Base-by-base conservation (phyloP, 257 asterid genomes). In the Eucommia ulmoides region DNA sequence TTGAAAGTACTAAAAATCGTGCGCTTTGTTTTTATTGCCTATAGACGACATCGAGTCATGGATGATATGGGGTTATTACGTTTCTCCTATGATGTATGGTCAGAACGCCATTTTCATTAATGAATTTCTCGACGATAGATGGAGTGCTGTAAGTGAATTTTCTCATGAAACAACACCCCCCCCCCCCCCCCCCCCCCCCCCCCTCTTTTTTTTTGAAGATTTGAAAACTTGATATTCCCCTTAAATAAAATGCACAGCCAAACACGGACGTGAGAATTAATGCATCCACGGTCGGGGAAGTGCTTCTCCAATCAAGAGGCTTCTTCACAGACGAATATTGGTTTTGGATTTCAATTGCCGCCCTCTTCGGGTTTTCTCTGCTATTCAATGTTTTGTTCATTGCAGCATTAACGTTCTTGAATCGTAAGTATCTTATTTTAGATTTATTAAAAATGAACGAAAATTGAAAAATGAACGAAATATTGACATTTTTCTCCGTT, bases 31-130 rank as follows among this genome's bases (percentile, higher is more conserved):
- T n/a, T n/a, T n/a, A 55, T 64, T 52, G 22, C 44, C 0, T 35
- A 45, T 61, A 75, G 77, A 69, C 61, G 77, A 72, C 41, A 54
- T 77, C 24, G 47, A 16, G 24, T 58, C 74, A 41, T 69, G 80
- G 80, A 46, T 76, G 53, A 61, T 45, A 56, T 76, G 84, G 80
- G 80, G 75, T 16, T 55, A 63, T 47, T 77, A 77, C 45, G 0
- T 70, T 56, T 77, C 80, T 60, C 84, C 84, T 2, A 61, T 73
- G 80, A 73, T 70, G 60, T 77, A 73, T 22, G 84, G 76, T 41
- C 84, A 76, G 22, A 76, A 73, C 54, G 84, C 84, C 20, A 56
- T 73, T 16, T 63, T 53, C 41, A 70, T 73, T 58, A 66, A 66
- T 17, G 84, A 77, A 33, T 69, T 77, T 66, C 84, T 77, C 21